Evolutionary conservation across 2,329 filamentous ascomycete genomes (phyloP).

Genomic region (Fusarium paranaense): DNA sequence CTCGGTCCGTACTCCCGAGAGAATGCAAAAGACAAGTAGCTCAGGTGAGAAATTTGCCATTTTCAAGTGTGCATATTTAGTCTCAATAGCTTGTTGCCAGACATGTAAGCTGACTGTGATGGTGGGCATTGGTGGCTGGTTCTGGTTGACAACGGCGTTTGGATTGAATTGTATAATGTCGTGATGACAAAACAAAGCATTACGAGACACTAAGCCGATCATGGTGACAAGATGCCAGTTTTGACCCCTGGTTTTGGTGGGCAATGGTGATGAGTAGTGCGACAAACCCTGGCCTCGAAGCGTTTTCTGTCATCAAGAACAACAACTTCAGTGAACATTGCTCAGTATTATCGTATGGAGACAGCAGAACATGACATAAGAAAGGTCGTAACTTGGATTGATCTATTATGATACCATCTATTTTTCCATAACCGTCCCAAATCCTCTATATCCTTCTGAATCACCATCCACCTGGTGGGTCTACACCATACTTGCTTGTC

Average conservation of each 20-base stretch:
- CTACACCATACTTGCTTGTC: not conserved
- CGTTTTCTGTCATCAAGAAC: not conserved
- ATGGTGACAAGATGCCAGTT: not conserved
- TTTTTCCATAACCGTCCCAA: not conserved
- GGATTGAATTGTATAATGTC: not conserved
- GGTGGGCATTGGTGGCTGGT: not conserved
- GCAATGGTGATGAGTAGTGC: not conserved
- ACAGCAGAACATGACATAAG: not conserved
- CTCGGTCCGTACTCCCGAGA: not conserved
- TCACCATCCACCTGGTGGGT: slow-evolving; percentile 27
- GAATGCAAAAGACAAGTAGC: not conserved
- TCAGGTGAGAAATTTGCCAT: not conserved
- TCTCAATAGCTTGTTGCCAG: not conserved
- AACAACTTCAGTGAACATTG: not conserved
- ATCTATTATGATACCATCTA: not conserved
- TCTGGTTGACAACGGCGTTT: not conserved
- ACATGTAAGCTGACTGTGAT: not conserved
- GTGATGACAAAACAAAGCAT: not conserved
- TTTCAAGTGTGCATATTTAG: not conserved
- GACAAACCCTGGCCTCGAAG: not conserved
- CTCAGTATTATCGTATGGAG: not conserved
- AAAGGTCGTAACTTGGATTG: not conserved
- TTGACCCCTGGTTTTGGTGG: not conserved
- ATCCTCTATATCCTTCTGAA: not conserved
- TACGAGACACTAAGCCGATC: not conserved